Evolutionary conservation across 495 filamentous ascomycete genomes (phyloP).

Genomic region (Beverwykella pulmonaria): DNA sequence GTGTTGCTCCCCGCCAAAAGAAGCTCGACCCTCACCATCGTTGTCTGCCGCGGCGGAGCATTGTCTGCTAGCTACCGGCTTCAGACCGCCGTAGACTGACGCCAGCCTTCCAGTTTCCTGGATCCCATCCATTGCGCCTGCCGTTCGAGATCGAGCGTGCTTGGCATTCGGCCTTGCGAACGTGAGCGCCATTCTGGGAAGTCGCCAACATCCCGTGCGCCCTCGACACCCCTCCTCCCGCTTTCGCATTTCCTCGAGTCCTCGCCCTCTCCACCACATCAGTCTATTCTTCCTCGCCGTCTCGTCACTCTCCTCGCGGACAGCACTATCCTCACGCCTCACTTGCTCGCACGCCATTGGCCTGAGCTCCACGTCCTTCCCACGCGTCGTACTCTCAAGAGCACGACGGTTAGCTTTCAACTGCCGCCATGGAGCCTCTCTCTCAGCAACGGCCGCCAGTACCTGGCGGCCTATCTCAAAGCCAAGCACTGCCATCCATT

Average conservation of each 20-base stretch:
- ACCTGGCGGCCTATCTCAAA: constrained; percentile 28
- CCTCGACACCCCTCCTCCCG: background rate
- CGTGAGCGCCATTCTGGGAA: constrained; percentile 15
- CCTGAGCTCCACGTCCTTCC: background rate
- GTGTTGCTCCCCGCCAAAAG: constrained; percentile 24
- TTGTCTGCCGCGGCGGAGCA: too few relatives aligned
- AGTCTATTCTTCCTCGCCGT: background rate
- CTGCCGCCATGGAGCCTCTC: constrained; percentile 25
- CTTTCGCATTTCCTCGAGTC: constrained; percentile 5
- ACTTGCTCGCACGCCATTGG: constrained; percentile 12
- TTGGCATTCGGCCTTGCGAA: constrained; percentile 24
- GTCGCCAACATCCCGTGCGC: constrained; percentile 26
- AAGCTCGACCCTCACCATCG: background rate
- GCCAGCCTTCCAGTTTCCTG: constrained; percentile 3
- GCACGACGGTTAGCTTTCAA: constrained; percentile 7
- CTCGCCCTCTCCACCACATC: background rate
- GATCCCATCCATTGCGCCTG: background rate
- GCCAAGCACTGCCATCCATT: constrained; percentile 38
- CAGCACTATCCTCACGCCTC: background rate
- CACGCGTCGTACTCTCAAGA: background rate
- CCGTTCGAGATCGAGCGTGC: constrained; percentile 22
- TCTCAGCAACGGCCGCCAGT: constrained; percentile 21
- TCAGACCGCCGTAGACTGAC: background rate
- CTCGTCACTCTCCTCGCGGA: background rate
- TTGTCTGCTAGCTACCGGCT: background rate